Evolutionary conservation across 768 basidiomycete genomes (phyloP), one percentile per base, ranked within the genome.

Genomic region (Mycena rebaudengoi): DNA sequence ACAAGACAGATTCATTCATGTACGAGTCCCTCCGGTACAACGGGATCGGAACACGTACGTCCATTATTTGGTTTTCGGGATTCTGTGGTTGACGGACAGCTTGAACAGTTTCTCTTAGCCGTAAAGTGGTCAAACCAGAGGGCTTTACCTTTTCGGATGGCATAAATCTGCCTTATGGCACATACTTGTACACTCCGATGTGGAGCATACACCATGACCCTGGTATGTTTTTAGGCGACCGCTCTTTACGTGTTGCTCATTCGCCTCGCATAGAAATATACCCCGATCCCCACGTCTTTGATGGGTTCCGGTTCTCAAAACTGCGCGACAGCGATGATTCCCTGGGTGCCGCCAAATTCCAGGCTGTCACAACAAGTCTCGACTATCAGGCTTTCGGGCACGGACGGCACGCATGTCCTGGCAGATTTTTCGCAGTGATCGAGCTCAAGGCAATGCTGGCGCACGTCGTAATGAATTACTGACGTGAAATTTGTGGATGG

Each of bases 1-100:
- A 72, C 70, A 71, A 74, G 54, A 43, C 77, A 26, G 77, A 79
- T 60, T 78, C 76, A 48, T 76, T 79, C 58, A 32, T 78, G 44
- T 70, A 70, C 53, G 78, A 78, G 33, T 71, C 72, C 0, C 70
- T 72, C 55, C 66, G 76, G 3, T 57, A 67, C 37, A 67, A 69
- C 16, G 74, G 76, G 2, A 64, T 74, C 35, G 70, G 66, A 16
- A 56, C 67, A 5, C 39, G 76, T 77, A 62, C 5, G 72, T 54
- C 1, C 33, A 25, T n/a, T 4, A 32, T 7, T 51, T 11, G n/a
- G n/a, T n/a, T n/a, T 21, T 20, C 30, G 16, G 16, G 8, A 26
- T 25, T 18, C 7, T 57, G 14, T 14, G 18, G n/a, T 20, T 44
- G 21, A 44, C 55, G 26, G 1, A 13, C 11, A 20, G n/a, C n/a